Evolutionary conservation across 163 green algal species (phyloP).

Genomic region (Chlamydomonas reinhardtii): DNA sequence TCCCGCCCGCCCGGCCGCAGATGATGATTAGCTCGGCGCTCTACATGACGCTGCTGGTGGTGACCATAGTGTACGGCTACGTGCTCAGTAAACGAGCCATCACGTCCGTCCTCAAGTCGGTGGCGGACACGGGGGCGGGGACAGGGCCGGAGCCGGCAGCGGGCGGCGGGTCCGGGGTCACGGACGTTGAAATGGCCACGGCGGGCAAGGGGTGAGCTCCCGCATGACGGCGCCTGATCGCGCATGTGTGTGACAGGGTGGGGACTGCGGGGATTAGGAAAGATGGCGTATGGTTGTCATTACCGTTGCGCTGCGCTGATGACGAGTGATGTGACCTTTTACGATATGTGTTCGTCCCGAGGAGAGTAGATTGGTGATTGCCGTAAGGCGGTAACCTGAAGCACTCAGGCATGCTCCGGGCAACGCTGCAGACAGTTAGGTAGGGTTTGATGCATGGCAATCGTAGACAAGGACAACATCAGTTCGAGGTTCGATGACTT

Average conservation of each 20-base stretch:
- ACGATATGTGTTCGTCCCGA: too few relatives aligned
- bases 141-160: background rate
- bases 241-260: background rate
- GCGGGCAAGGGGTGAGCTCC: constrained; percentile 3
- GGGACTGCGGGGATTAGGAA: too few relatives aligned
- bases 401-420: background rate
- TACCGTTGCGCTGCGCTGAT: too few relatives aligned
- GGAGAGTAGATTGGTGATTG: too few relatives aligned
- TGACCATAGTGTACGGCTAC: constrained; percentile 65
- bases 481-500: too few relatives aligned
- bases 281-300: too few relatives aligned
- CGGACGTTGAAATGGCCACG: constrained; percentile 14
- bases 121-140: constrained; percentile 19
- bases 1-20: too few relatives aligned
- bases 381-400: too few relatives aligned
- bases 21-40: constrained; percentile 30
- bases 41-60: constrained; percentile 47
- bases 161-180: background rate
- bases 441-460: background rate
- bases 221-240: background rate
- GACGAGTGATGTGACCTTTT: too few relatives aligned
- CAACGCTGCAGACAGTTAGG: background rate
- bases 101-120: constrained; percentile 45
- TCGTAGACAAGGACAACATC: too few relatives aligned
- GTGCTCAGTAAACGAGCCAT: constrained; percentile 59